A percentile compares a stretch with the other conserved stretches of the same genome.
Conservation (phyloP, 352 stramenopile species). For the Bremia lactucae region DNA sequence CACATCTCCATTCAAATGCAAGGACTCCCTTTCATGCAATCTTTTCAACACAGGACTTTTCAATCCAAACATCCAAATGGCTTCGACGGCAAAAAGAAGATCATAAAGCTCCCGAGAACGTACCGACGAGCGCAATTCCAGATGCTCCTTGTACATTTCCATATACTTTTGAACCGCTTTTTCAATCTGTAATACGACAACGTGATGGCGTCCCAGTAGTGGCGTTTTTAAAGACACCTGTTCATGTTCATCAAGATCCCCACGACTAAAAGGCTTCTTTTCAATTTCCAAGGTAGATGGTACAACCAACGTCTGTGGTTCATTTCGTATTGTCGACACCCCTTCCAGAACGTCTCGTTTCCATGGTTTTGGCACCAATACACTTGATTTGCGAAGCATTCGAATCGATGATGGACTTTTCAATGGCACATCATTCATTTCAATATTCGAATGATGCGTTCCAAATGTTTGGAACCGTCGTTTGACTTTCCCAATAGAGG, state of each 20-base stretch:
- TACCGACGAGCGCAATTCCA: conserved; percentile 55
- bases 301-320: no score
- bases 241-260: conserved; percentile 12
- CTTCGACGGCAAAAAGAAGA: conserved; percentile 56
- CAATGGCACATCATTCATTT: no score
- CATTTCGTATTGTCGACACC: conserved; percentile 17
- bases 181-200: conserved; percentile 44
- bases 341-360: conserved; percentile 22
- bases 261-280: conserved; percentile 13
- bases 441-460: no score
- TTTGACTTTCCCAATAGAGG: conserved; percentile 63
- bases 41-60: conserved; percentile 12
- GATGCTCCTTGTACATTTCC: conserved; percentile 44
- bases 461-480: conserved; percentile 53
- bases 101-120: conserved; percentile 59
- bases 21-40: conserved; percentile 14
- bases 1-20: no score
- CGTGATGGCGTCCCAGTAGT: conserved; percentile 31
- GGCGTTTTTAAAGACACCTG: conserved; percentile 3
- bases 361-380: conserved; percentile 56
- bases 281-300: no score
- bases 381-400: conserved; percentile 62
- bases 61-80: conserved; percentile 60
- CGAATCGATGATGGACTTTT: conserved; percentile 45
- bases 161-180: conserved; percentile 47